Conservation (phyloP, 768 basidiomycete genomes). For the Cyclocybe cylindracea region DNA sequence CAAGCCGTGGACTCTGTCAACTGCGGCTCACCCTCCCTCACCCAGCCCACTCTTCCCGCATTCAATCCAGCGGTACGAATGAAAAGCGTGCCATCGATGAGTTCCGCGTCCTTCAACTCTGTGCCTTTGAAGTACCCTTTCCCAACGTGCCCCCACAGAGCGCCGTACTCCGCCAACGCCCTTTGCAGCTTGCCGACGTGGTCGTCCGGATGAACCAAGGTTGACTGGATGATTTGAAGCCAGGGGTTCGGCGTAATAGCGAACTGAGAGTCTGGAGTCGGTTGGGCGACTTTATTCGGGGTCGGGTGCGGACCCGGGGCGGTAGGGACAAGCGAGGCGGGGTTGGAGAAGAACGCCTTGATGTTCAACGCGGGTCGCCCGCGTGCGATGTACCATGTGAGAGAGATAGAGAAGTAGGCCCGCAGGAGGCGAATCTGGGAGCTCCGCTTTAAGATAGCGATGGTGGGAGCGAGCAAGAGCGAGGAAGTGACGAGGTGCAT, state of each 20-base stretch:
- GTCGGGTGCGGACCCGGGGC: slow-evolving; percentile 21
- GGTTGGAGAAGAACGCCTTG: slow-evolving; percentile 42
- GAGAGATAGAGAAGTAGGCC: slow-evolving; percentile 47
- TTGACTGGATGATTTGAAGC: slow-evolving; percentile 51
- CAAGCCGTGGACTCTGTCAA: slow-evolving; percentile 11
- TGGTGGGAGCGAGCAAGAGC: slow-evolving; percentile 49
- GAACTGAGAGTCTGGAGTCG: slow-evolving; percentile 27
- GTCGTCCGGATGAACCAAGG: slow-evolving; percentile 59
- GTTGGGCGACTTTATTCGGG: slow-evolving; percentile 21
- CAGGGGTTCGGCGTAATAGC: slow-evolving; percentile 54
- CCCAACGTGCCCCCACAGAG: slow-evolving; percentile 42
- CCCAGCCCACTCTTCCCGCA: slow-evolving; percentile 33
- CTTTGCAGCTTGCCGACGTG: slow-evolving; percentile 50
- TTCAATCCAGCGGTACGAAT: slow-evolving; percentile 52
- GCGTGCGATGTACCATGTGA: slow-evolving; percentile 53
- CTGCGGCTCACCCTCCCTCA: slow-evolving; percentile 24
- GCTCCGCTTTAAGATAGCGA: slow-evolving; percentile 28
- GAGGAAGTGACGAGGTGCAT: slow-evolving; percentile 62
- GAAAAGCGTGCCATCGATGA: slow-evolving; percentile 60
- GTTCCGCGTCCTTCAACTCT: slow-evolving; percentile 39
- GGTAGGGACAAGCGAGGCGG: slow-evolving; percentile 18
- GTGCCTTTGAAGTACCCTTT: slow-evolving; percentile 20
- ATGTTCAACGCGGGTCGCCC: slow-evolving; percentile 53
- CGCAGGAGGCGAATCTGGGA: slow-evolving; percentile 49
- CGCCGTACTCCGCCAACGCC: slow-evolving; percentile 50